Conservation (phyloP, 2,329 filamentous ascomycete species). For the Gaeumannomyces sp. region DNA sequence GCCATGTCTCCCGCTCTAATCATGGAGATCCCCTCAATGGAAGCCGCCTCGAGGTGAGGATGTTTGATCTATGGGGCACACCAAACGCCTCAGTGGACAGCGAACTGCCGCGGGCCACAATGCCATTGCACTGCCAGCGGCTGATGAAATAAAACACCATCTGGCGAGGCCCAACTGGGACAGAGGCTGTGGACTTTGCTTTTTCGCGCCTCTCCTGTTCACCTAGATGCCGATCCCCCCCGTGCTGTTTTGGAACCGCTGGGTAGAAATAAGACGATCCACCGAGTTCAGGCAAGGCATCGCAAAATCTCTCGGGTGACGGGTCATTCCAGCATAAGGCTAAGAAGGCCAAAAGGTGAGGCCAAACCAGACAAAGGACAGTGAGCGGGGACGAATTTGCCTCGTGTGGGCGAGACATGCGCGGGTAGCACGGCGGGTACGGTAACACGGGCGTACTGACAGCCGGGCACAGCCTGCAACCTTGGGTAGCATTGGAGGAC, state of each 20-base stretch:
- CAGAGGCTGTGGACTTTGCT: too few species aligned
- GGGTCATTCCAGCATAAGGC: neutral
- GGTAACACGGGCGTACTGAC: neutral
- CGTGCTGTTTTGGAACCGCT: neutral
- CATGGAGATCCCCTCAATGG: neutral
- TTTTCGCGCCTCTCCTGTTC: neutral
- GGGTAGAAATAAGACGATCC: neutral
- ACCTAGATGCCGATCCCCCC: too few species aligned
- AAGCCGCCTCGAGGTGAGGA: neutral
- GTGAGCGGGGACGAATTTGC: too few species aligned
- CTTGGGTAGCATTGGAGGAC: neutral
- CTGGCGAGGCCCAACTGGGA: too few species aligned
- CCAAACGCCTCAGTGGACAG: neutral
- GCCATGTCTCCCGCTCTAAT: neutral
- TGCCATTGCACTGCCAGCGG: neutral
- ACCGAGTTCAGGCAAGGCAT: neutral
- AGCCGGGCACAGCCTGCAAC: too few species aligned
- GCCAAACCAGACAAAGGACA: too few species aligned
- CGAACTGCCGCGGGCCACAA: neutral
- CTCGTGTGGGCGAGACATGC: too few species aligned
- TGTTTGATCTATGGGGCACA: neutral
- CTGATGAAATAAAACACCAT: neutral
- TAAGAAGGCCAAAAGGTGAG: neutral
- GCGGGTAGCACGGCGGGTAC: neutral
- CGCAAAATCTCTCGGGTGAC: neutral